Evolutionary conservation across 306 rosid genomes (phyloP).

Genomic region (Acacia confusa): DNA sequence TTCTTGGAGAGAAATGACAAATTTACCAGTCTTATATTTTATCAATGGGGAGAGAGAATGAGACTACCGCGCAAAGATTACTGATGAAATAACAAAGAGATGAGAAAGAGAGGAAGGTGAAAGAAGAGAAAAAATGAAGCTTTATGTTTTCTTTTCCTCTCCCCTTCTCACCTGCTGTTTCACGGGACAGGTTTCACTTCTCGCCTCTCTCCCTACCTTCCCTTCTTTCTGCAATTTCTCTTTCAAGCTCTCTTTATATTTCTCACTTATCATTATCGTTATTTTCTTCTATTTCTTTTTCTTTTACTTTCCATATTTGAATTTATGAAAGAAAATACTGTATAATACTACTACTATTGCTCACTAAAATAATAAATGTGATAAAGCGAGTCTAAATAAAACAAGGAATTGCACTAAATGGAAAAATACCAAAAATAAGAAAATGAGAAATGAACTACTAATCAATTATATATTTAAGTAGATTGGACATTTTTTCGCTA

Average conservation of each 20-base stretch:
- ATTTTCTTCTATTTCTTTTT: neutral
- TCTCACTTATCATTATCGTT: neutral
- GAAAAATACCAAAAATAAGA: neutral
- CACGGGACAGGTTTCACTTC: constrained; percentile 67
- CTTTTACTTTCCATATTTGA: neutral
- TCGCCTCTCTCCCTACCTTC: neutral
- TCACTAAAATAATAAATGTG: neutral
- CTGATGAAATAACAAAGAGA: constrained; percentile 2
- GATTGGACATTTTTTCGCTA: neutral
- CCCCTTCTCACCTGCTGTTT: constrained; percentile 59
- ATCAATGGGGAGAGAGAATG: neutral
- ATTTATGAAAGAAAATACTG: too few species aligned
- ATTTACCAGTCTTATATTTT: neutral
- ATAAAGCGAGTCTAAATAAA: neutral
- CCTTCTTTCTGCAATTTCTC: neutral
- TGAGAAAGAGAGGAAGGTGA: constrained; percentile 24
- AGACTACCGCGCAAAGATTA: constrained; percentile 16
- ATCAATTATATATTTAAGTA: neutral
- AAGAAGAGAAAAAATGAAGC: constrained; percentile 27
- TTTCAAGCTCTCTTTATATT: neutral
- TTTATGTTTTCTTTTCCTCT: constrained; percentile 28
- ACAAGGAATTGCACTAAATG: neutral
- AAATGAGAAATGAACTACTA: neutral
- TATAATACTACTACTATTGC: too few species aligned
- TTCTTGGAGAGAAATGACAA: constrained; percentile 26